Conservation (phyloP, 2,329 filamentous ascomycete genomes). For the Ambrosiella cleistominuta region DNA sequence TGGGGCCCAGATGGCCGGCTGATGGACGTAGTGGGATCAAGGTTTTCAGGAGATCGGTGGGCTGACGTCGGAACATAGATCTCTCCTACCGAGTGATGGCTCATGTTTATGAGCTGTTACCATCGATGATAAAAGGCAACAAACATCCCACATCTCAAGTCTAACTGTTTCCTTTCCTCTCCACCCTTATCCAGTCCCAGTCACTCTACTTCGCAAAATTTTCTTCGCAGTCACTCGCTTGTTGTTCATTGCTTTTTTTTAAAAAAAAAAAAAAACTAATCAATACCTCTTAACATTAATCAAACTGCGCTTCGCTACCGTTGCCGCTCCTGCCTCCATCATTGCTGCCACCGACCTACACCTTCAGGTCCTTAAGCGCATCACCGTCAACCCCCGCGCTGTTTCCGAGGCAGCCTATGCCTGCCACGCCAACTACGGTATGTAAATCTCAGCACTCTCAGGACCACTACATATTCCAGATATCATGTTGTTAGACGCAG, state of each 20-base stretch:
- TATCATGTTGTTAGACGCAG: background rate
- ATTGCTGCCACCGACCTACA: constrained; percentile 3
- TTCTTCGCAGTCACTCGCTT: constrained; percentile 1
- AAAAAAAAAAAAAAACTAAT: no score
- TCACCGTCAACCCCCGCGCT: constrained; percentile 1
- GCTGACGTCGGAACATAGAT: background rate
- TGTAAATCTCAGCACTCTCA: constrained; percentile 14
- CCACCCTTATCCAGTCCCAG: background rate
- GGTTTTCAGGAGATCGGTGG: background rate
- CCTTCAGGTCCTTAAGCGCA: constrained; percentile 5
- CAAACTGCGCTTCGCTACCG: constrained; percentile 2
- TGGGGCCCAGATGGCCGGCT: background rate
- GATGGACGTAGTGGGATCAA: background rate
- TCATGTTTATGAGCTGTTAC: background rate
- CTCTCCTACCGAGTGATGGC: background rate
- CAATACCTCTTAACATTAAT: background rate
- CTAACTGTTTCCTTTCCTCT: background rate
- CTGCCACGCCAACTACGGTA: constrained; percentile 35
- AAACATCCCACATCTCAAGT: background rate
- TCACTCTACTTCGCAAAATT: background rate
- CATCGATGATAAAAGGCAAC: background rate
- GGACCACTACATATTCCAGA: background rate
- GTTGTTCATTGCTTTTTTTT: constrained; percentile 1
- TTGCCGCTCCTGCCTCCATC: constrained; percentile 3
- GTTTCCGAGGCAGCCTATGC: constrained; percentile 16